These are phyloP conservation scores for Striga asiatica DNA, from an alignment of 257 asterid genomes.

Conservation along the genomic window DNA sequence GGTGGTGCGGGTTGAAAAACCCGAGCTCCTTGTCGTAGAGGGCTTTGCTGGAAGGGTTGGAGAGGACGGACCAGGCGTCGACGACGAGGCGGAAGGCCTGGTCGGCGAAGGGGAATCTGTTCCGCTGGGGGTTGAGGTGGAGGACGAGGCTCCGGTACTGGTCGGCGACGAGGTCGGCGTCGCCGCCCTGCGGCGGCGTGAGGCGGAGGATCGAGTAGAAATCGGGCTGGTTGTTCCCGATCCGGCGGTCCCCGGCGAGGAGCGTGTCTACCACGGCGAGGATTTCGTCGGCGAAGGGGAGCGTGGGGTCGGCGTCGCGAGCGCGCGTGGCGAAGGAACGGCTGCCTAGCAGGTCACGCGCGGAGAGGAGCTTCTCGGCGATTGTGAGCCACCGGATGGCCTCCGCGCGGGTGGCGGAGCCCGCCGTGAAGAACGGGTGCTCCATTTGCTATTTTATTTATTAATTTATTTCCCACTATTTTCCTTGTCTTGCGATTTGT, in stretches of 20 bases:
- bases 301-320: constrained; percentile 47
- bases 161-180: constrained; percentile 33
- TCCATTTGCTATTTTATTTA: constrained; percentile 29
- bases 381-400: constrained; percentile 58
- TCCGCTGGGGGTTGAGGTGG: constrained; percentile 45
- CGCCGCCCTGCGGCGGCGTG: constrained; percentile 36
- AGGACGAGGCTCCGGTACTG: constrained; percentile 44
- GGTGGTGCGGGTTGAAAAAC: constrained; percentile 18
- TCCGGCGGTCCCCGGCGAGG: constrained; percentile 51
- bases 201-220: constrained; percentile 59
- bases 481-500: too few species aligned
- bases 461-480: too few species aligned
- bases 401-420: constrained; percentile 39
- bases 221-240: constrained; percentile 43
- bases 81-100: constrained; percentile 50
- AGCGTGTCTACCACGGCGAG: constrained; percentile 66
- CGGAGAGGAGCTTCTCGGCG: constrained; percentile 49
- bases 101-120: constrained; percentile 47
- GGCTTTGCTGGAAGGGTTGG: constrained; percentile 38
- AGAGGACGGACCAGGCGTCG: constrained; percentile 62
- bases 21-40: constrained; percentile 42
- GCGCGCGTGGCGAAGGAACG: constrained; percentile 68
- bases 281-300: constrained; percentile 44
- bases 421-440: constrained; percentile 38
- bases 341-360: constrained; percentile 49